Conservation (phyloP, 768 basidiomycete genomes). For the Boletus fagicola region DNA sequence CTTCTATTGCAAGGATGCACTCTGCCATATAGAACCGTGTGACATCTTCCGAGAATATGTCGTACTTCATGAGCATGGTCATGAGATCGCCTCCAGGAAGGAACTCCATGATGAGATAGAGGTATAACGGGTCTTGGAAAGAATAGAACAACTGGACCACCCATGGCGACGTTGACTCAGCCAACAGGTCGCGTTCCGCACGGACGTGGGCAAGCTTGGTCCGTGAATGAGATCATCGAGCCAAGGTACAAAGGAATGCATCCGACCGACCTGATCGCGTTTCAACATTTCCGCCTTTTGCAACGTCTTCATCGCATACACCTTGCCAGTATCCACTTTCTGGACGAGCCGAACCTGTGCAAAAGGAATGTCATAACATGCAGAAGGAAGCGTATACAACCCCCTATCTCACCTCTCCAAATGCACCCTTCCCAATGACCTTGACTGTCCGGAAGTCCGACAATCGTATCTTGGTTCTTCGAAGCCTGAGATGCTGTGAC, state of each 20-base stretch:
- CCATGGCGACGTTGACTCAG: constrained; percentile 96
- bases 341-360: constrained; percentile 88
- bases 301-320: constrained; percentile 99
- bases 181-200: constrained; percentile 93
- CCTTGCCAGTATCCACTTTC: constrained; percentile 95
- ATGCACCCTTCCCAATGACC: constrained; percentile 98
- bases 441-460: constrained; percentile 95
- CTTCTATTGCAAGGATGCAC: constrained; percentile 96
- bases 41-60: constrained; percentile 97
- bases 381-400: neutral
- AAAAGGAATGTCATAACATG: constrained; percentile 6
- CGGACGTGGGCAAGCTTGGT: constrained; percentile 91
- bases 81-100: constrained; percentile 94
- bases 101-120: constrained; percentile 97
- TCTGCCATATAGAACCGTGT: constrained; percentile 99
- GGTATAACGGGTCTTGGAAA: constrained; percentile 93
- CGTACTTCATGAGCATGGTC: constrained; percentile 99
- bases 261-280: constrained; percentile 81
- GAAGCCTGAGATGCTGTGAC: constrained; percentile 85
- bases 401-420: constrained; percentile 79
- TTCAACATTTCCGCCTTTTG: constrained; percentile 99
- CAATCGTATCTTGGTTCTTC: constrained; percentile 90
- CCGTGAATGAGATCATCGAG: constrained; percentile 8
- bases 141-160: constrained; percentile 98
- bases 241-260: neutral